Evolutionary conservation across 2,329 filamentous ascomycete species (phyloP).

Genomic region (Nectriaceae sp.): DNA sequence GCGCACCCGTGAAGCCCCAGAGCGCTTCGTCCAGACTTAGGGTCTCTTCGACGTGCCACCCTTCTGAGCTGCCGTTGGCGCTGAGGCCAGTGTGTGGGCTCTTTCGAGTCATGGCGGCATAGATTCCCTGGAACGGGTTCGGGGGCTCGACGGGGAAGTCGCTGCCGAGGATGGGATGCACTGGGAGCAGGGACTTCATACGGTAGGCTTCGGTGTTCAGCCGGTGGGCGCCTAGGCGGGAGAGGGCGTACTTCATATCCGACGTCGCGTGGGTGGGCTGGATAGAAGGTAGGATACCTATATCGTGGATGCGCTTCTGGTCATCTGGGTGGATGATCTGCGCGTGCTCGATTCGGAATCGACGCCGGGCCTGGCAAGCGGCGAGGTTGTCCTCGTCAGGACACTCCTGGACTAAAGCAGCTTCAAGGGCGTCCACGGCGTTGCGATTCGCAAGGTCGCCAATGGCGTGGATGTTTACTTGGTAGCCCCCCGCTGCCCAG

Average conservation of each 20-base stretch:
- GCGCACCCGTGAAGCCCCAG: constrained; percentile 61
- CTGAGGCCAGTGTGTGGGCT: constrained; percentile 58
- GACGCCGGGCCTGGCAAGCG: constrained; percentile 53
- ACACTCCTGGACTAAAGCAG: constrained; percentile 56
- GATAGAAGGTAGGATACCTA: constrained; percentile 68
- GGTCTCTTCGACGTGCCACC: constrained; percentile 63
- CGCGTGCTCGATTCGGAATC: constrained; percentile 70
- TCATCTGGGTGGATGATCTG: constrained; percentile 70
- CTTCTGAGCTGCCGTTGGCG: constrained; percentile 45
- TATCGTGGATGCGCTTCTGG: constrained; percentile 56
- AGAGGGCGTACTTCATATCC: constrained; percentile 68
- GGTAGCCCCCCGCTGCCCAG: constrained; percentile 64
- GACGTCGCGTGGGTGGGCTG: constrained; percentile 74
- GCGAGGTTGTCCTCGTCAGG: constrained; percentile 40
- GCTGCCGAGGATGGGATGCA: constrained; percentile 61
- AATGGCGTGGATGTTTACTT: constrained; percentile 74
- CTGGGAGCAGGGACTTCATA: constrained; percentile 61
- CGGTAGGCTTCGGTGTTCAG: constrained; percentile 62
- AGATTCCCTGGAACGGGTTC: constrained; percentile 68
- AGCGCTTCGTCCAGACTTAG: constrained; percentile 61
- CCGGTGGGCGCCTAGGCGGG: constrained; percentile 58
- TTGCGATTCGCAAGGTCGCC: constrained; percentile 69
- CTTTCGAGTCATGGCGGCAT: constrained; percentile 64
- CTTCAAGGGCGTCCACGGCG: constrained; percentile 63
- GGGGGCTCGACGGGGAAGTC: constrained; percentile 74